Conservation (phyloP, 257 asterid genomes). For the Primulina tabacum region DNA sequence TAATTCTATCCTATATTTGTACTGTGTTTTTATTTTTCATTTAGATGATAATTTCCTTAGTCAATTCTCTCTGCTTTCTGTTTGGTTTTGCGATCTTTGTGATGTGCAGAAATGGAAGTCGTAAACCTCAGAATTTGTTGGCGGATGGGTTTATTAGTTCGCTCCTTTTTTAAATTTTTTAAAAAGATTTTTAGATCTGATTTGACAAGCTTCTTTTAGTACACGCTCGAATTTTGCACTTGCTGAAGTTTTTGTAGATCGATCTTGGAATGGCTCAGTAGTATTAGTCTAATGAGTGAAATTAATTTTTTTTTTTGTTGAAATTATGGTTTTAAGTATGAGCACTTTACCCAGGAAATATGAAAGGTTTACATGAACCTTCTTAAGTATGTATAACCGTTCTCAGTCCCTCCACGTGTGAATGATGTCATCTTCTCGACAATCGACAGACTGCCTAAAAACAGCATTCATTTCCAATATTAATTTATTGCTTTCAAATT, state of each 20-base stretch:
- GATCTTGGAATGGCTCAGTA: slow-evolving; percentile 16
- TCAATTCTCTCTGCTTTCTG: not conserved
- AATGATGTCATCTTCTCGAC: not conserved
- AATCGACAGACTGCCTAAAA: not conserved
- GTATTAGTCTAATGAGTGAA: not conserved
- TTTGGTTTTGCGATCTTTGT: slow-evolving; percentile 4
- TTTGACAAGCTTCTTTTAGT: slow-evolving; percentile 10
- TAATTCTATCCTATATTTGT: not conserved
- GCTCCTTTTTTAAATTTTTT: not conserved
- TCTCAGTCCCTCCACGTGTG: not conserved
- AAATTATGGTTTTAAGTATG: not conserved
- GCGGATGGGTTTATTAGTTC: slow-evolving; percentile 7
- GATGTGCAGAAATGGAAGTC: slow-evolving; percentile 2
- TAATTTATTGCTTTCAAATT: not conserved
- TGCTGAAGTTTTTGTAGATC: not conserved
- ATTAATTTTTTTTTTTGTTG: not conserved
- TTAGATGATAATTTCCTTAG: not conserved
- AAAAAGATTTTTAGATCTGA: slow-evolving; percentile 26
- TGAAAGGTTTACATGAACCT: not conserved
- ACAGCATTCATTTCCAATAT: not conserved
- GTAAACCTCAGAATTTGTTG: not conserved
- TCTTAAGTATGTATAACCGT: slow-evolving; percentile 3
- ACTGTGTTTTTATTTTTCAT: not conserved
- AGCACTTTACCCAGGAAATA: not conserved
- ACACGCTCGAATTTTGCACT: slow-evolving; percentile 1